Percentiles rank a stretch among this genome's conserved stretches.
Conservation (phyloP, 139 green algal species). For the Penium margaritaceum region DNA sequence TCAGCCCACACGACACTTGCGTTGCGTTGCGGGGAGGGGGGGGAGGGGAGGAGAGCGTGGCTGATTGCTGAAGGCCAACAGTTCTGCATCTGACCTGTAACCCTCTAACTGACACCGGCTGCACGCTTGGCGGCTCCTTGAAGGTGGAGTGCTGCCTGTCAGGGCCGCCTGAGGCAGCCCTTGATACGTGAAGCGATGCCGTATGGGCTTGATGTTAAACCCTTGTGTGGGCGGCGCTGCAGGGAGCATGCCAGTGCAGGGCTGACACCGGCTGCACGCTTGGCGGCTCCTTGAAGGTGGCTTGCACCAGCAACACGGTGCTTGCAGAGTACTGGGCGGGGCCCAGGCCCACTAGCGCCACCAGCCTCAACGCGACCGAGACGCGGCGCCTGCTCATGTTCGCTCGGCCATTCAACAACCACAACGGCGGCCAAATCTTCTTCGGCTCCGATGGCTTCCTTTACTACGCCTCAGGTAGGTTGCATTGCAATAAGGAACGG, state of each 20-base stretch:
- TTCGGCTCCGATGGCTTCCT: conserved; percentile 27
- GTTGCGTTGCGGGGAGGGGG: no score
- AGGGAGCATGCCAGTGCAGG: conserved; percentile 10
- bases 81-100: no score
- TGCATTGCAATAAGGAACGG: no score
- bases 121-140: no score
- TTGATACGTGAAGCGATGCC: no score
- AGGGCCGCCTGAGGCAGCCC: no score
- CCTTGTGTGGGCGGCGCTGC: background rate
- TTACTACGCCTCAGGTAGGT: conserved; percentile 26
- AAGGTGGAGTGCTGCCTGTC: no score
- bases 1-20: no score
- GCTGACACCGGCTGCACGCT: conserved; percentile 5
- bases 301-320: conserved; percentile 11
- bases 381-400: conserved; percentile 8
- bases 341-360: background rate
- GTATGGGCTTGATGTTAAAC: no score
- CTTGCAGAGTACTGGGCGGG: conserved; percentile 11
- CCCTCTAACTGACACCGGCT: no score
- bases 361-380: background rate
- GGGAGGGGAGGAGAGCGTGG: no score
- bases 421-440: conserved; percentile 29
- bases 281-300: background rate
- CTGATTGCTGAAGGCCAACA: no score
- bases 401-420: conserved; percentile 4